Evolutionary conservation across 2,329 filamentous ascomycete species (phyloP).

Genomic region (Neocatenulostroma microsporum): DNA sequence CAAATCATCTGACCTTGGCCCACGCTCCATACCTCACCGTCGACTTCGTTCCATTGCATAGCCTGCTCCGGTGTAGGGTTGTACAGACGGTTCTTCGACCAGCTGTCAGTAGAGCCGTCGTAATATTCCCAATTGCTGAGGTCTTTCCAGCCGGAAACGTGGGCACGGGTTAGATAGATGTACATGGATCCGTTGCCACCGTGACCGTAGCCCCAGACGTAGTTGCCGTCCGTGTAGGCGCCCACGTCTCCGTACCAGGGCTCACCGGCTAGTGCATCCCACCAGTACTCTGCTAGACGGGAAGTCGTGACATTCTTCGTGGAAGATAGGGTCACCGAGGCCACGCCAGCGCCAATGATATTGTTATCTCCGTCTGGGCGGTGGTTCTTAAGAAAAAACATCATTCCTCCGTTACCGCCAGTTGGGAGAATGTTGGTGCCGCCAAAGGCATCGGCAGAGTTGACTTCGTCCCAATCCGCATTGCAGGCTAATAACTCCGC

Average conservation of each 20-base stretch:
- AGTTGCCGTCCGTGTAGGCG: conserved; percentile 3
- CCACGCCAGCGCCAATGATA: conserved; percentile 1
- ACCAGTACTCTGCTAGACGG: conserved; percentile 1
- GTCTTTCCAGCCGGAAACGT: background rate
- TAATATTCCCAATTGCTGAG: conserved; percentile 2
- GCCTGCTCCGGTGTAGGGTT: background rate
- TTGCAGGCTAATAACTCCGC: conserved; percentile 1
- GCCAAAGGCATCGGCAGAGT: background rate
- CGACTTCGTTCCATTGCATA: background rate
- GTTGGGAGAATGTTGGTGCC: background rate
- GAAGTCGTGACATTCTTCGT: background rate
- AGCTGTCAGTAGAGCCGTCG: background rate
- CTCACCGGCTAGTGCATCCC: background rate
- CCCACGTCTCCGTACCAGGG: conserved; percentile 1
- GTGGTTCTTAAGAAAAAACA: conserved; percentile 1
- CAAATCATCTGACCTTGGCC: conserved; percentile 1
- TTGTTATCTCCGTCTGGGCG: background rate
- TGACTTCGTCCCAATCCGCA: background rate
- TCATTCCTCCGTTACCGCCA: background rate
- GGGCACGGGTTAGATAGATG: background rate
- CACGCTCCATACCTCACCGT: background rate
- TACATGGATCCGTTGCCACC: background rate
- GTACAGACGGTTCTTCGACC: no score
- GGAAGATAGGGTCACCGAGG: background rate
- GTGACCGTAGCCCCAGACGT: conserved; percentile 2